Conservation (phyloP, 306 rosid genomes). For the Quercus agrifolia region DNA sequence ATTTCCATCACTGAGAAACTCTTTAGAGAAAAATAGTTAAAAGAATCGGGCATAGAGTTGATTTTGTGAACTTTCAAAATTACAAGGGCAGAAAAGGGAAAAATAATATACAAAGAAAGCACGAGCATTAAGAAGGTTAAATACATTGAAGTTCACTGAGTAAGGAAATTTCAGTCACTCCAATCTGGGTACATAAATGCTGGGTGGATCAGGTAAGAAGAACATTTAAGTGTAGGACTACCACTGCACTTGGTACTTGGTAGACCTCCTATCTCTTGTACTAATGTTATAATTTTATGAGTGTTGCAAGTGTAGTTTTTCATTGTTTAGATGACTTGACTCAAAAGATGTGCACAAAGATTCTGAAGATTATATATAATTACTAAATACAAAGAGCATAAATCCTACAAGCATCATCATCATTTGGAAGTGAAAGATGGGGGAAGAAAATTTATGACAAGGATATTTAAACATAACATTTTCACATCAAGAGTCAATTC, state of each 20-base stretch:
- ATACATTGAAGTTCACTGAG: background rate
- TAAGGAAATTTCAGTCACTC: background rate
- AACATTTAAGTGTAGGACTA: background rate
- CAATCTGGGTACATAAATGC: constrained; percentile 5
- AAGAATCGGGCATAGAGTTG: background rate
- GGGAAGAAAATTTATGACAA: background rate
- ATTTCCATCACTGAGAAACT: background rate
- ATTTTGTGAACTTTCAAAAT: constrained; percentile 13
- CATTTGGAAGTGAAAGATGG: no score
- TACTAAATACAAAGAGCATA: background rate
- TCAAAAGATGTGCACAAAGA: background rate
- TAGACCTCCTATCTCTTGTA: background rate
- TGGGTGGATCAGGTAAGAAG: constrained; percentile 5
- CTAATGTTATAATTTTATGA: background rate
- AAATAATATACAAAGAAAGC: constrained; percentile 2
- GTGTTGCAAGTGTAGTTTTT: background rate
- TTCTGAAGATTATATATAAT: background rate
- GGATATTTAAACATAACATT: background rate
- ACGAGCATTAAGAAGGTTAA: constrained; percentile 9
- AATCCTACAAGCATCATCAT: background rate
- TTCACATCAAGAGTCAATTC: background rate
- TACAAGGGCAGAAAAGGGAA: constrained; percentile 10
- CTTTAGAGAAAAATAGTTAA: background rate
- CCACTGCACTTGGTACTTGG: background rate
- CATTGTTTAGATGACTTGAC: background rate